Base-by-base conservation (phyloP, 148 eudicot genomes). In the Amaranthus cruentus region DNA sequence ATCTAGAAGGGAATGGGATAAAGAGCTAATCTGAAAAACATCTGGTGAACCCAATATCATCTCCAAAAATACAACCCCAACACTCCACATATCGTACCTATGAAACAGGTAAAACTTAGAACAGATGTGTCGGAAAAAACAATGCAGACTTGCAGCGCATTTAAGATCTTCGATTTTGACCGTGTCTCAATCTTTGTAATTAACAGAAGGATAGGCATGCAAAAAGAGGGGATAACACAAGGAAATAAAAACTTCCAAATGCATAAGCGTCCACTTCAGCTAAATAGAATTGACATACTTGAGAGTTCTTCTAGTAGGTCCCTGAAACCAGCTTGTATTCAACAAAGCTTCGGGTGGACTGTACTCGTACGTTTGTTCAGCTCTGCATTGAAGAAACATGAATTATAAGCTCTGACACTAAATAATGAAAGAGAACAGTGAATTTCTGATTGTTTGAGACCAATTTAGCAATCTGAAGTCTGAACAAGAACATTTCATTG, bases 21-120 rank as follows among this genome's bases (percentile, higher is more conserved):
- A 70, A 66, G 91, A 69, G 75, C 85, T 91, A 83, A 94, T 88
- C 84, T 91, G 93, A 72, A 94, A 91, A 78, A 91, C 97, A 84
- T 94, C 91, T 61, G 98, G 97, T 52, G 98, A 91, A 68, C 98
- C 98, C 78, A 91, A 82, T 47, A 91, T 82, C 84, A 94, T 66
- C 85, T 94, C 98, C 78, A 94, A 77, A 78, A 91, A 83, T 59
- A 94, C 91, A 71, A 91, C 98, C 56, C 97, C 98, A 62, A 90
- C 91, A 74, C 98, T 94, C 98, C 98, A 94, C 96, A 88, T 89
- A 78, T 94, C 98, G 80, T 94, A 94, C 93, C 98, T 94, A 79
- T 70, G 44, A 73, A 62, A 80, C 47, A 81, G 47, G 78, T 47
- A 43, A 47, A 67, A 5, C 15, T 68, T 52, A 49, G 48, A 57